Base-by-base conservation (phyloP, 1,284 basidiomycete genomes). In the Marasmius fiardii region DNA sequence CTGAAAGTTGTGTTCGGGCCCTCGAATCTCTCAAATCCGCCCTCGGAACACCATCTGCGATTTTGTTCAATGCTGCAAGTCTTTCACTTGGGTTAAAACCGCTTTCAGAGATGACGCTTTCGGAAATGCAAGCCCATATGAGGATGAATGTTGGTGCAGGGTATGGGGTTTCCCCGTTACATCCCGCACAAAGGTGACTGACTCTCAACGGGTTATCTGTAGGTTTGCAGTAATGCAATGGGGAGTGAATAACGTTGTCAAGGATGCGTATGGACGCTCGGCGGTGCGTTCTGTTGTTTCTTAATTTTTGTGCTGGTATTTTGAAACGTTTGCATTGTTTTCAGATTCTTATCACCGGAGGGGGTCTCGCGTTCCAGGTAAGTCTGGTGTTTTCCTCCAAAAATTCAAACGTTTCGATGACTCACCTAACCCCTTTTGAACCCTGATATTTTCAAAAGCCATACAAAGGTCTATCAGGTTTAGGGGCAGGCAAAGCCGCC, bases 161-260 rank as follows among this genome's bases (percentile, higher is more conserved):
- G 44, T 47, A 16, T 24, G 44, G 11, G 21, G 8, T 16, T 20
- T 3, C 43, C 14, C n/a, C 11, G 14, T 11, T 26, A 16, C n/a
- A 5, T 21, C 24, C 8, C 12, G 44, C 20, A 26, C 44, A 4
- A 47, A 8, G 7, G 8, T 23, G 5, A 24, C 44, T 44, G 14
- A 44, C 43, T 8, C 23, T 43, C 12, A 26, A 7, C 18, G 7
- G 20, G n/a, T n/a, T 3, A 11, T n/a, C n/a, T n/a, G 12, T n/a
- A 47, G 44, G 21, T 47, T 47, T 8, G 44, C 44, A 26, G 21
- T 47, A 11, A 24, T 47, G 44, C 44, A 47, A 31, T 33, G 24
- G 47, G 47, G 47, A n/a, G 47, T 49, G 26, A 49, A 49, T 12
- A 49, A 49, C 26, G 20, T 49, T 31, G 44, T 47, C 1, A 21